These are phyloP conservation scores for Aphanocladium album DNA, from an alignment of 2,329 filamentous ascomycete species.

Conservation along the genomic window DNA sequence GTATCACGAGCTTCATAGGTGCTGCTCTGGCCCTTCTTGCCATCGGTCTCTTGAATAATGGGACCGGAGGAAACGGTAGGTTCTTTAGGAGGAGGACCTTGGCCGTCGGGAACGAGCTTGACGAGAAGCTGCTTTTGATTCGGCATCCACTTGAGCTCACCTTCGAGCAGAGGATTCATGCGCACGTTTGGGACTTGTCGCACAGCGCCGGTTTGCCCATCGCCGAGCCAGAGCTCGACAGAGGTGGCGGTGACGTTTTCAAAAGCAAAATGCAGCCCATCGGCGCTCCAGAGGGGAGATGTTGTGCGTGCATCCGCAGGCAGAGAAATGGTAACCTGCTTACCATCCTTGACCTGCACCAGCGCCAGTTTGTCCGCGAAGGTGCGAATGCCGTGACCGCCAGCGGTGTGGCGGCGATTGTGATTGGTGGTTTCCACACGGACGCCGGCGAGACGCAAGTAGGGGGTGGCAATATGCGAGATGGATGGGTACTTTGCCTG, in stretches of 20 bases:
- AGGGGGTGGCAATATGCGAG: not conserved
- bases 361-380: conserved; percentile 8
- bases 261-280: conserved; percentile 3
- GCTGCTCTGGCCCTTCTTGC: conserved; percentile 6
- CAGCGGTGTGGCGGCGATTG: conserved; percentile 2
- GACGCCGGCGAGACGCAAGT: conserved; percentile 5
- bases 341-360: not conserved
- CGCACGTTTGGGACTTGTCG: not conserved
- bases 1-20: conserved; percentile 9
- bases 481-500: conserved; percentile 3
- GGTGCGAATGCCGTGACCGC: conserved; percentile 7
- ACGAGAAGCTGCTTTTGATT: conserved; percentile 6
- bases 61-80: not conserved
- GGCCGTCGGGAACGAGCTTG: conserved; percentile 2
- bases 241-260: conserved; percentile 7
- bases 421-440: conserved; percentile 4
- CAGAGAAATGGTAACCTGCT: not conserved
- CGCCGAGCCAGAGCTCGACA: conserved; percentile 8
- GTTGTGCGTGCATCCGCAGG: not conserved
- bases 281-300: conserved; percentile 1
- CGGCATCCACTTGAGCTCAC: conserved; percentile 1
- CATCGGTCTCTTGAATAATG: conserved; percentile 5
- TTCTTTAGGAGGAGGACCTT: not conserved
- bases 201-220: not conserved
- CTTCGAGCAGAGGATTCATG: not conserved